phyloP scores from a whole-genome alignment of 306 rosid species.

The Casuarina cunninghamiana region DNA sequence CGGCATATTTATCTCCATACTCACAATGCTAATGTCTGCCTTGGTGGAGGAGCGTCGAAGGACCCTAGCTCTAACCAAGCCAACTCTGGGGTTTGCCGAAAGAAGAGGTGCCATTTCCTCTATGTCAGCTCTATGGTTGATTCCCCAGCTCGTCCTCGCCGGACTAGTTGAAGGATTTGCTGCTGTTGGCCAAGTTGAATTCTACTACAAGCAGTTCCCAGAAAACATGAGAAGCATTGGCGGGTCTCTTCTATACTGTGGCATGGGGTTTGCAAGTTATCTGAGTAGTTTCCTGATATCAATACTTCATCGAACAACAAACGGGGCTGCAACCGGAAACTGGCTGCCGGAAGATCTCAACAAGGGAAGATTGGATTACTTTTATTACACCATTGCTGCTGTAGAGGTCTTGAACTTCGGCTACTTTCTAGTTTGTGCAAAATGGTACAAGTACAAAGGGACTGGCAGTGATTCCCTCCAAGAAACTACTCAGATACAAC shows the following conservation, averaged over 20 bases:
- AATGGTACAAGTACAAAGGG: slow-evolving; percentile 69
- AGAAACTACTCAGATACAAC: slow-evolving; percentile 31
- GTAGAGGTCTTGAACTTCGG: slow-evolving; percentile 50
- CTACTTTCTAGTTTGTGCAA: slow-evolving; percentile 60
- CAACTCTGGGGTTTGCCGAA: slow-evolving; percentile 51
- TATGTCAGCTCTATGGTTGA: slow-evolving; percentile 66
- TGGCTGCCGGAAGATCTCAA: slow-evolving; percentile 91
- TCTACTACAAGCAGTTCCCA: slow-evolving; percentile 85
- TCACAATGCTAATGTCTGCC: slow-evolving; percentile 58
- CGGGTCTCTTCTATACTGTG: slow-evolving; percentile 66
- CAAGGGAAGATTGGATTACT: slow-evolving; percentile 78
- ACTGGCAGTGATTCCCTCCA: slow-evolving; percentile 14
- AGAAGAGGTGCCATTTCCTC: slow-evolving; percentile 77
- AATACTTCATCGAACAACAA: slow-evolving; percentile 45
- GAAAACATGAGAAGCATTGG: slow-evolving; percentile 92
- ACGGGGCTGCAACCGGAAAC: slow-evolving; percentile 45
- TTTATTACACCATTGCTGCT: slow-evolving; percentile 57
- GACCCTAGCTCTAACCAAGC: slow-evolving; percentile 41
- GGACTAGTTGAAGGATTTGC: slow-evolving; percentile 62
- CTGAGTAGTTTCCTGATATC: slow-evolving; percentile 56
- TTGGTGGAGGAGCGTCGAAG: slow-evolving; percentile 55
- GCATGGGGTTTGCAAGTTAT: slow-evolving; percentile 67
- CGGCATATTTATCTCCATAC: slow-evolving; percentile 53
- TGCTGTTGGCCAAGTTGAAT: slow-evolving; percentile 65
- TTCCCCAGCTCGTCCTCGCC: slow-evolving; percentile 64